Evolutionary conservation across 139 green algal species (phyloP).

Genomic region (Medakamo hakoo): DNA sequence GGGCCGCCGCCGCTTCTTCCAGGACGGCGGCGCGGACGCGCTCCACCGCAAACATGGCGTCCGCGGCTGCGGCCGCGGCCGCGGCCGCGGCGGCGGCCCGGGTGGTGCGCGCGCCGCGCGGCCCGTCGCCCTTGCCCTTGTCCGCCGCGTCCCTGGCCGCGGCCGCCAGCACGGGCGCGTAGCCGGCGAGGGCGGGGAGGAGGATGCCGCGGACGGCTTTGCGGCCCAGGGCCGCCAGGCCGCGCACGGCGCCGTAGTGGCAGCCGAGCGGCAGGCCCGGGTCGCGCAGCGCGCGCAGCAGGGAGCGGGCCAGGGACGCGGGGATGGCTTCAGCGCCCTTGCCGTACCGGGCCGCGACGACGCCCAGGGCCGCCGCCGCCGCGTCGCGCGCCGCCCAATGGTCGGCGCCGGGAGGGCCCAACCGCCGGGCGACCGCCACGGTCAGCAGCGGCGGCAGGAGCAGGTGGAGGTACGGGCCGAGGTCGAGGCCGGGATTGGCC

Average conservation of each 20-base stretch:
- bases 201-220: constrained; percentile 40
- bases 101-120: too few species aligned
- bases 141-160: not conserved
- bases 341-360: constrained; percentile 40
- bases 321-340: constrained; percentile 40
- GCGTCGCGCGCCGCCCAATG: constrained; percentile 35
- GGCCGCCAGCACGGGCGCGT: constrained; percentile 28
- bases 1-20: not conserved
- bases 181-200: constrained; percentile 50
- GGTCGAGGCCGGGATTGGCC: constrained; percentile 42
- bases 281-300: constrained; percentile 35
- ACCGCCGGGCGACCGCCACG: constrained; percentile 41
- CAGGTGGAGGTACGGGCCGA: constrained; percentile 68
- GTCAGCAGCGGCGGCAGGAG: constrained; percentile 67
- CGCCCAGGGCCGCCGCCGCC: constrained; percentile 31
- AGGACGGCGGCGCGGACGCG: not conserved
- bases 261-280: constrained; percentile 30
- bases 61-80: not conserved
- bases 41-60: constrained; percentile 10
- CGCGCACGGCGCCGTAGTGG: constrained; percentile 44
- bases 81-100: too few species aligned
- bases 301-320: constrained; percentile 28
- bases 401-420: constrained; percentile 19
- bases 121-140: constrained; percentile 9
- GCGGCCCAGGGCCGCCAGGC: constrained; percentile 46